A percentile compares a stretch with the other conserved stretches of the same genome.
Conservation (phyloP, 768 basidiomycete genomes). For the Leccinum arenicola region DNA sequence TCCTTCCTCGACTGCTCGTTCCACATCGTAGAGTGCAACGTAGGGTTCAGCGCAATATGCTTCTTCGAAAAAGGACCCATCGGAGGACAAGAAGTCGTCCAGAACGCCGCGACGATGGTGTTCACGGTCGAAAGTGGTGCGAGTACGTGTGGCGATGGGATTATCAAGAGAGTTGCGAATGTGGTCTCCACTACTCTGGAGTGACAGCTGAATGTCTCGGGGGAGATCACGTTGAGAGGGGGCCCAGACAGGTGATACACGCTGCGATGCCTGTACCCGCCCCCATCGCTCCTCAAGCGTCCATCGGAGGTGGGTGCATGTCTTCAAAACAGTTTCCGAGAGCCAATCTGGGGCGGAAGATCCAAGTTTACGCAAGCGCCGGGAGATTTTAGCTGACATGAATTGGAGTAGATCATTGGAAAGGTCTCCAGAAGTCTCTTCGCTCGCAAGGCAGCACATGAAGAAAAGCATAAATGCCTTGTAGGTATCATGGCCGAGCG, state of each 20-base stretch:
- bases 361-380: not conserved
- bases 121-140: not conserved
- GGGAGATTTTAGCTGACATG: not conserved
- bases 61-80: conserved; percentile 6
- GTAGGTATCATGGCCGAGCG: conserved; percentile 21
- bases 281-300: conserved; percentile 1
- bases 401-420: not conserved
- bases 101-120: conserved; percentile 9
- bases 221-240: conserved; percentile 25
- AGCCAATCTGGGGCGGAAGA: not conserved
- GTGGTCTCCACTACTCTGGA: conserved; percentile 28
- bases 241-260: conserved; percentile 28
- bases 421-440: not conserved
- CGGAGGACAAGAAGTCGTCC: conserved; percentile 14
- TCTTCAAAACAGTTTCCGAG: not conserved
- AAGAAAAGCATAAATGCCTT: conserved; percentile 32
- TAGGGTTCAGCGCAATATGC: conserved; percentile 8
- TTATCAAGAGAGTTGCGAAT: conserved; percentile 21
- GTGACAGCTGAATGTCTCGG: conserved; percentile 33
- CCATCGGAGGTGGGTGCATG: not conserved
- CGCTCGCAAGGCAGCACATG: conserved; percentile 11
- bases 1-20: conserved; percentile 28
- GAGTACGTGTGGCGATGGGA: accelerated
- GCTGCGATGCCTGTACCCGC: not conserved
- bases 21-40: conserved; percentile 36